These are phyloP conservation scores for Russula brevipes DNA, from an alignment of 768 basidiomycete species.

Conservation along the genomic window DNA sequence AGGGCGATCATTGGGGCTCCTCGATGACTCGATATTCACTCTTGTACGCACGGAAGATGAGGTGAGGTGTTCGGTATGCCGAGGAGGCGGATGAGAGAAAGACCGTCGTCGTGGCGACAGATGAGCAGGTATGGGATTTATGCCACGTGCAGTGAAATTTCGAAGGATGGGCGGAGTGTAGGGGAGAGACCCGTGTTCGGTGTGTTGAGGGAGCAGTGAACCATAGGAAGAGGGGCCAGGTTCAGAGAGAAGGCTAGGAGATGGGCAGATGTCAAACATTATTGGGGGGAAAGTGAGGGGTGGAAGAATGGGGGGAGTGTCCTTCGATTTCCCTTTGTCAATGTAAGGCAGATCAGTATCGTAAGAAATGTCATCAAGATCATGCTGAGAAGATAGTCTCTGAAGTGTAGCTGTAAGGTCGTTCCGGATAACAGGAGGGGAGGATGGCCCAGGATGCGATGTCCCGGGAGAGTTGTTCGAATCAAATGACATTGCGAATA, in stretches of 20 bases:
- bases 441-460: constrained; percentile 26
- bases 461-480: constrained; percentile 24
- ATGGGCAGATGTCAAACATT: constrained; percentile 42
- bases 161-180: not conserved
- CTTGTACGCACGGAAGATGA: constrained; percentile 35
- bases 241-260: constrained; percentile 30
- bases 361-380: constrained; percentile 14
- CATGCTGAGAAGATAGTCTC: constrained; percentile 2
- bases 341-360: constrained; percentile 16
- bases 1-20: constrained; percentile 47
- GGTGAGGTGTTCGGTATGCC: not conserved
- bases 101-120: constrained; percentile 8
- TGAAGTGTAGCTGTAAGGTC: constrained; percentile 10
- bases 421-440: constrained; percentile 9
- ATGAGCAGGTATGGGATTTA: not conserved
- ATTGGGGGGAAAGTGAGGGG: constrained; percentile 58
- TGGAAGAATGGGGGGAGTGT: constrained; percentile 54
- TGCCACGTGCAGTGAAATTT: not conserved
- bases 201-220: constrained; percentile 15
- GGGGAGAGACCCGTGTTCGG: constrained; percentile 3
- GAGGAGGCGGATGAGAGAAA: constrained; percentile 5
- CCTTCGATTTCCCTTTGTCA: constrained; percentile 52
- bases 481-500: constrained; percentile 29
- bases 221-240: constrained; percentile 35
- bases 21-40: constrained; percentile 41